These are phyloP conservation scores for Tetradesmus lagerheimii DNA, from an alignment of 139 green algal genomes.

Conservation along the genomic window DNA sequence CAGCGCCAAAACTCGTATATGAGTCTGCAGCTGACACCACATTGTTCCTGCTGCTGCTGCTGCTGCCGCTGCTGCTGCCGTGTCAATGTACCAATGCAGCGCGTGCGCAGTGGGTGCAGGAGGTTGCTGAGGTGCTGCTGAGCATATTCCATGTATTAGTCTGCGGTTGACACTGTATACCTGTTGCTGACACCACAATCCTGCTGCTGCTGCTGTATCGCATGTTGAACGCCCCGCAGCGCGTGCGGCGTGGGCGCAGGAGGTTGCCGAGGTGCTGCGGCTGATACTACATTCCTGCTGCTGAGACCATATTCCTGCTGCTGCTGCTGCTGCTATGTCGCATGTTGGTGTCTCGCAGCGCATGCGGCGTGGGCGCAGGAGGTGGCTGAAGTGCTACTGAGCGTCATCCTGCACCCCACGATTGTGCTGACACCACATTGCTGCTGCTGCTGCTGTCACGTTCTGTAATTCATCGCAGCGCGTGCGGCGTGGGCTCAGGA, in stretches of 20 bases:
- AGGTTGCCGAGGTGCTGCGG: conserved; percentile 47
- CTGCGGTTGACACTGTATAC: too few relatives aligned
- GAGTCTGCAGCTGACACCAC: too few relatives aligned
- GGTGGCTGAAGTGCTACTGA: conserved; percentile 57
- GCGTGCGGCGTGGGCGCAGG: conserved; percentile 10
- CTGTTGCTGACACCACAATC: too few relatives aligned
- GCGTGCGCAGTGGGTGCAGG: background rate
- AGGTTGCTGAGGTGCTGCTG: background rate
- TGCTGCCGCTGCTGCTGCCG: background rate
- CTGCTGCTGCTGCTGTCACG: background rate
- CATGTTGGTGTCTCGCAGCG: background rate
- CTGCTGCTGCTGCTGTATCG: too few relatives aligned
- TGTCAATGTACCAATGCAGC: background rate
- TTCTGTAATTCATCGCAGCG: background rate
- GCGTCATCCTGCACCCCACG: conserved; percentile 52
- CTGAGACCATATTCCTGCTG: background rate
- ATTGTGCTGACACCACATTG: too few relatives aligned
- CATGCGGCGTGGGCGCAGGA: conserved; percentile 17
- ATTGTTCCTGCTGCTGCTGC: too few relatives aligned
- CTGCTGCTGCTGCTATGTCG: background rate
- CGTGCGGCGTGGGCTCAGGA: conserved; percentile 18
- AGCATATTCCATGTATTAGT: too few relatives aligned
- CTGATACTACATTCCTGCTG: too few relatives aligned
- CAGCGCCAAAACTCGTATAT: too few relatives aligned
- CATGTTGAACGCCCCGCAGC: too few relatives aligned